These are phyloP conservation scores for Cladorrhinum samala DNA, from an alignment of 495 filamentous ascomycete genomes.

Conservation along the genomic window DNA sequence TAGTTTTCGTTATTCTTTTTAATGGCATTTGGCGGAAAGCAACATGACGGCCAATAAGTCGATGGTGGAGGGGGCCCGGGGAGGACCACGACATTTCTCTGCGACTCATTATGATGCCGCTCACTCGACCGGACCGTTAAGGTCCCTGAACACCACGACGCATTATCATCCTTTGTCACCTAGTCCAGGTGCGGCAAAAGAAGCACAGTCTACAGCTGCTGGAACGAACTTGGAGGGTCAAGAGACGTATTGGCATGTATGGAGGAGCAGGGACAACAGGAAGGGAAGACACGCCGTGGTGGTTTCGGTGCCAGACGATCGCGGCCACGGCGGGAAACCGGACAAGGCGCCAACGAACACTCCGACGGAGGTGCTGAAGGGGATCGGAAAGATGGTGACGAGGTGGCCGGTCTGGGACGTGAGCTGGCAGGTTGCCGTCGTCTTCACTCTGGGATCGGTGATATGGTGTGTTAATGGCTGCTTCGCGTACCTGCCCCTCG, in stretches of 20 bases:
- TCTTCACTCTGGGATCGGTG: slow-evolving; percentile 59
- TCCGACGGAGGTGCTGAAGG: slow-evolving; percentile 39
- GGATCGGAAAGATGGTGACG: slow-evolving; percentile 50
- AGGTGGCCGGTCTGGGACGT: slow-evolving; percentile 62
- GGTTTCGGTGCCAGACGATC: slow-evolving; percentile 28
- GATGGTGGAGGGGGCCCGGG: too few species aligned
- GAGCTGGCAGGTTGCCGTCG: slow-evolving; percentile 57
- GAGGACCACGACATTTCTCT: not conserved
- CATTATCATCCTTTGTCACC: slow-evolving; percentile 7
- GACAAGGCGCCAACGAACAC: not conserved
- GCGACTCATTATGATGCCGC: not conserved
- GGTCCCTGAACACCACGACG: slow-evolving; percentile 24
- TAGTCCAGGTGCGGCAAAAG: too few species aligned
- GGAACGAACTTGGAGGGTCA: too few species aligned
- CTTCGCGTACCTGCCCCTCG: slow-evolving; percentile 59
- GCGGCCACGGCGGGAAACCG: not conserved
- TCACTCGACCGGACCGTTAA: slow-evolving; percentile 10
- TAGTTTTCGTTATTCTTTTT: too few species aligned
- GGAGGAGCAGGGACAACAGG: slow-evolving; percentile 62
- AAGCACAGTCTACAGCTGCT: too few species aligned
- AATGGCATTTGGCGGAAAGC: too few species aligned
- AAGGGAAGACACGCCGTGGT: slow-evolving; percentile 58
- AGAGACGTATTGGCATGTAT: slow-evolving; percentile 21
- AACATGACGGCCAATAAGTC: too few species aligned
- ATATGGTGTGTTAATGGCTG: slow-evolving; percentile 65